Percentiles rank a stretch among this genome's conserved stretches.
Conservation (phyloP, 2,329 filamentous ascomycete species). For the Alternaria longipes region DNA sequence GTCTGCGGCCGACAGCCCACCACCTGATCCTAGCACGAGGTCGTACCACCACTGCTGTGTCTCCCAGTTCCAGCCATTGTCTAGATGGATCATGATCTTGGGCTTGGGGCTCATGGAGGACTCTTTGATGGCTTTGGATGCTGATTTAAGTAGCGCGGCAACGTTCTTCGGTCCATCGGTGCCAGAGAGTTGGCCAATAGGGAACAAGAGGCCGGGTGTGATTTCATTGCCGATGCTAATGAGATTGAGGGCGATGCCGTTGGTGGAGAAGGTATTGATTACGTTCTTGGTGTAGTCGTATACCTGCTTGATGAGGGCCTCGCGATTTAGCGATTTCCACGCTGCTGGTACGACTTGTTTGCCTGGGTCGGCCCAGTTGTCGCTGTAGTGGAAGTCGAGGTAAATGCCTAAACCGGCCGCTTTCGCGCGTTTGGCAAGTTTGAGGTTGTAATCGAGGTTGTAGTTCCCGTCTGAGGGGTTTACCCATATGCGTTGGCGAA, state of each 20-base stretch:
- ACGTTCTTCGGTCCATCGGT: conserved; percentile 64
- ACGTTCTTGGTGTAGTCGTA: conserved; percentile 75
- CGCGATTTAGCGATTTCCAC: conserved; percentile 68
- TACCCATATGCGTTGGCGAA: conserved; percentile 77
- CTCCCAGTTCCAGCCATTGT: conserved; percentile 77
- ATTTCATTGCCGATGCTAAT: conserved; percentile 81
- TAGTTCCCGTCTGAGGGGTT: conserved; percentile 69
- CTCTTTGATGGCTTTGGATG: conserved; percentile 70
- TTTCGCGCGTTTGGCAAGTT: conserved; percentile 71
- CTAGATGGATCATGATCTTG: conserved; percentile 77
- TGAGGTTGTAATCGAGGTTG: conserved; percentile 74
- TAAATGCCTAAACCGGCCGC: conserved; percentile 69
- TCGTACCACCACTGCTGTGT: conserved; percentile 74
- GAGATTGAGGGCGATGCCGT: conserved; percentile 66
- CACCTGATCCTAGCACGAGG: conserved; percentile 55
- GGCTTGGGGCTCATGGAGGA: conserved; percentile 65
- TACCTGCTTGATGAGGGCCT: conserved; percentile 67
- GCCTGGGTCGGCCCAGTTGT: conserved; percentile 75
- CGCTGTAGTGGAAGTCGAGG: conserved; percentile 72
- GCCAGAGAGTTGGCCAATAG: conserved; percentile 65
- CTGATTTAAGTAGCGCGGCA: conserved; percentile 70
- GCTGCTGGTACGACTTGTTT: conserved; percentile 70
- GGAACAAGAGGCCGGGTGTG: conserved; percentile 71
- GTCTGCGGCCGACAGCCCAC: conserved; percentile 62
- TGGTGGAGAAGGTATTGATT: conserved; percentile 67